Evolutionary conservation across 352 stramenopile species (phyloP), one percentile per base, ranked within the genome.

Genomic region (Globisporangium uncinulatum): DNA sequence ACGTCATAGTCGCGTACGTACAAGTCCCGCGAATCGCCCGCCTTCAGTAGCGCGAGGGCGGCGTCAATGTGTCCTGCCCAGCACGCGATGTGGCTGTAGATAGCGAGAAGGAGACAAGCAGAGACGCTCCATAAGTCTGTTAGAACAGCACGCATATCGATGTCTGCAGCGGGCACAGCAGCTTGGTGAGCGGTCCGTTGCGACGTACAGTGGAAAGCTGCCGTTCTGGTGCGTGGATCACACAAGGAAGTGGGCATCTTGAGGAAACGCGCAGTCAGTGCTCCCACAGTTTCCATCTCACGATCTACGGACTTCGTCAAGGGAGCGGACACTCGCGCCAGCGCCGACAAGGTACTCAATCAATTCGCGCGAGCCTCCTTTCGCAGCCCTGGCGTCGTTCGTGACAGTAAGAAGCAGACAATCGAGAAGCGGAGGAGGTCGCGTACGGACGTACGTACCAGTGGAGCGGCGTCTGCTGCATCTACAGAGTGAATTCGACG

Each of bases 1-100:
- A 82, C 75, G 37, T 92, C 81, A 42, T 83, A 92, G 63, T 92
- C 81, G 6, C 71, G 71, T 9, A 87, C 57, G 44, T 87, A 87
- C 20, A 92, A 60, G 44, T 89, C 81, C 34, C 71, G 78, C 1
- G 65, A 63, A 45, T 85, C 74, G 0, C 73, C 79, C 4, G 63
- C 75, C 37, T 66, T 66, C 7, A 92, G 54, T 11, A 92, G 51
- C 2, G 70, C 57, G 3, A 88, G 56, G 10, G 73, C 82, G 2
- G 71, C 68, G 24, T 89, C 69, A 11, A 81, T 53, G 44, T 92
- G 79, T 2, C 82, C 82, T 21, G 73, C 75, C 77, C 77, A 92
- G 48, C 77, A 92, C 0, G 79, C 69, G 31, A 86, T 57, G 55
- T 92, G 82, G 4, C 81, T 92, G 45, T 17, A 9, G 52, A 7